Base-by-base conservation (phyloP, 345 rosid genomes). In the Hibiscus syriacus region DNA sequence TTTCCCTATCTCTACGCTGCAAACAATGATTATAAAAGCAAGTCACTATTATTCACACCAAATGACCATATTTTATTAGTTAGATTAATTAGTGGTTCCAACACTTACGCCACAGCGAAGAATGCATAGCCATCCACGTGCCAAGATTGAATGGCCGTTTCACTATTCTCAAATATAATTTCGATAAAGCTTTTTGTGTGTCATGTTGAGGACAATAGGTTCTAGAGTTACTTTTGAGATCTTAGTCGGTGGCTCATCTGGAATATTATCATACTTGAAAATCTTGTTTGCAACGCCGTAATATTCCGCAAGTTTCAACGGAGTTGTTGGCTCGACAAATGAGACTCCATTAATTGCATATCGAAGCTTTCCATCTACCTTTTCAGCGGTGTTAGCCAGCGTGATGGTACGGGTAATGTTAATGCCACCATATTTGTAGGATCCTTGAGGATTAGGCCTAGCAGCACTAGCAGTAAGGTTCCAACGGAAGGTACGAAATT, bases 131-230 rank as follows among this genome's bases (percentile, higher is more conserved):
- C 98, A 27, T 81, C 86, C 70, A 89, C 72, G 64, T 86, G 78
- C 78, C 71, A 89, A 0, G 96, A 84, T 26, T 89, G 94, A 41
- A 92, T 70, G 80, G 75, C 83, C 43, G 76, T 86, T 79, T 86
- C 94, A 14, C 36, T 86, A 77, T 92, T 92, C 85, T 92, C 96
- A 30, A 92, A 78, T 79, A 92, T 74, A 57, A 92, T 53, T 77
- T 89, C 98, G 1, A 89, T 73, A 6, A 87, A 89, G 79, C 80
- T 23, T 92, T n/a, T n/a, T 86, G 92, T 77, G 84, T 52, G 94
- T 89, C 57, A 75, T 26, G 79, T 86, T 86, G 14, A 77, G 46
- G 13, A 90, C 89, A 68, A 86, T 85, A 4, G 92, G 85, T 39
- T 59, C 50, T 7, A 80, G 0, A 6, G 55, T 49, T 58, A 84